Base-by-base conservation (phyloP, 352 stramenopile species). In the Pythium brachiatum region DNA sequence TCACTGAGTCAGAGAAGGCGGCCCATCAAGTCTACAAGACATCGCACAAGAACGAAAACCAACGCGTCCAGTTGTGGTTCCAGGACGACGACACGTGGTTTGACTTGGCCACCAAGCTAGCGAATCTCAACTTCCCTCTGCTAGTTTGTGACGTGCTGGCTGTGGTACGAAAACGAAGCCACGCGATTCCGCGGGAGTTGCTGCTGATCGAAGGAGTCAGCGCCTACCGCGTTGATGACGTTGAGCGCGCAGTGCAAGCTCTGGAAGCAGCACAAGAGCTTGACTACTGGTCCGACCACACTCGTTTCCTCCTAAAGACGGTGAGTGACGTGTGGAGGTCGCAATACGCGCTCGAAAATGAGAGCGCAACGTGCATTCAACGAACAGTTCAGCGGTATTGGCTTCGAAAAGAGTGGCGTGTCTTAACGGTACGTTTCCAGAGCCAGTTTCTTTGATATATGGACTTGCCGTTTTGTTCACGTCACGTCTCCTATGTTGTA, bases 1-100 rank as follows among this genome's bases (percentile, higher is more conserved):
- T 76, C 12, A 74, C 75, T 9, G 16, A 38, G 6, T 89, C 79
- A 0, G 81, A 90, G 51, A 90, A 86, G 23, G 61, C 57, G 1
- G 81, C 77, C 3, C 79, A 89, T 52, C 70, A 59, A 18, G 61
- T 87, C 12, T 87, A 84, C 63, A 82, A 74, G 20, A 87, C 75
- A 26, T 90, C 83, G 0, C 66, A 79, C n/a, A 87, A 88, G 46
- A 89, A 79, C 50, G 78, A 89, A 60, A 78, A 62, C 41, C 67
- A 87, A 16, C 78, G 83, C 3, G 67, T 79, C 0, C 56, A 88
- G 38, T 52, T 79, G 29, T 92, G 83, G 81, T 79, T 76, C 43
- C 64, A 65, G 21, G 79, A 92, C 36, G 53, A 79, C 20, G 57
- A 60, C 18, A 79, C 79, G 3, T 92, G 83, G 83, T 69, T 87